These are phyloP conservation scores for Rhodotorula sp. DNA, from an alignment of 1,284 basidiomycete genomes.

Conservation along the genomic window DNA sequence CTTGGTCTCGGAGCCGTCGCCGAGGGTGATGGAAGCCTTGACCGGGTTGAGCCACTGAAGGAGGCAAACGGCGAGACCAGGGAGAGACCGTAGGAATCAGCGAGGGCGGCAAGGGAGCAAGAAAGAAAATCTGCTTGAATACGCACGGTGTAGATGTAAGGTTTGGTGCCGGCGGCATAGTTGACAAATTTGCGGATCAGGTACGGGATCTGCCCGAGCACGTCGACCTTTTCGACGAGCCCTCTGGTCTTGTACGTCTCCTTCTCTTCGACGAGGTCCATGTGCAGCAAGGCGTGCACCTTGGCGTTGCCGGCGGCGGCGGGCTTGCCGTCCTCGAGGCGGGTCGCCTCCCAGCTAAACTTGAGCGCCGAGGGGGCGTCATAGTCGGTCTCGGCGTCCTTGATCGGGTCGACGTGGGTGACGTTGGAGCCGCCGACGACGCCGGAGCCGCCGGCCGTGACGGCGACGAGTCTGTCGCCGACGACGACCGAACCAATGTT, in stretches of 20 bases:
- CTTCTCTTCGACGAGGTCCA: constrained; percentile 35
- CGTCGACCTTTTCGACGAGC: constrained; percentile 93
- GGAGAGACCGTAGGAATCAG: constrained; percentile 3
- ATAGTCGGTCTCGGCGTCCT: constrained; percentile 76
- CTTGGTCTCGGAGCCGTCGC: constrained; percentile 52
- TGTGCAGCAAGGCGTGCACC: constrained; percentile 29
- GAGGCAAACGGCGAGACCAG: not conserved
- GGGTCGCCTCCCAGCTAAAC: constrained; percentile 76
- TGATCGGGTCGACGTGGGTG: constrained; percentile 62
- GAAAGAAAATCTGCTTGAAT: not conserved
- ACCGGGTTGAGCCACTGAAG: constrained; percentile 74
- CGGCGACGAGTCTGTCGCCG: constrained; percentile 68
- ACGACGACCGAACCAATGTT: constrained; percentile 82
- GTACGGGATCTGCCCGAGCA: constrained; percentile 92
- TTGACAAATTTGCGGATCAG: constrained; percentile 84
- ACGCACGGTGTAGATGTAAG: constrained; percentile 84
- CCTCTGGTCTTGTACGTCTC: constrained; percentile 59
- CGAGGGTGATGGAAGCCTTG: constrained; percentile 61
- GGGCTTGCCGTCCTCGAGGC: constrained; percentile 48
- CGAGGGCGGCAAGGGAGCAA: constrained; percentile 26
- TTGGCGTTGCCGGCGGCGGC: constrained; percentile 12
- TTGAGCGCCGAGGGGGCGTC: constrained; percentile 66
- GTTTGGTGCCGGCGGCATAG: constrained; percentile 87
- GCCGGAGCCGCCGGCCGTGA: constrained; percentile 55
- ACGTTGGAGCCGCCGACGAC: constrained; percentile 62